Conservation (phyloP, 129 eudicot genomes). For the Deinandra increscens region DNA sequence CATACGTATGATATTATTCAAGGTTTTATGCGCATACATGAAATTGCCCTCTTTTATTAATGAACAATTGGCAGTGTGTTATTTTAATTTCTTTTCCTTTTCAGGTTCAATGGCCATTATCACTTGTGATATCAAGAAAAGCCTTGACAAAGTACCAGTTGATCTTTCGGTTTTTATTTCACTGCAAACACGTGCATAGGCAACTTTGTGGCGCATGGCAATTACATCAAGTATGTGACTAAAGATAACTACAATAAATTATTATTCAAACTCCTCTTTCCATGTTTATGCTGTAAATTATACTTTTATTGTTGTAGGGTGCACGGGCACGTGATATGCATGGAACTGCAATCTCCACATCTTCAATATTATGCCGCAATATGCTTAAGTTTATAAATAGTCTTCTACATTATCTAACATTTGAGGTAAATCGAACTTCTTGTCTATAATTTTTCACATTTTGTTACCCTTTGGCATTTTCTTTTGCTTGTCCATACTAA, state of each 20-base stretch:
- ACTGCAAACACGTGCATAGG: conserved; percentile 86
- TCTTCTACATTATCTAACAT: conserved; percentile 91
- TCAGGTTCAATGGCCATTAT: conserved; percentile 96
- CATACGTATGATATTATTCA: background rate
- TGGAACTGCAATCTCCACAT: conserved; percentile 84
- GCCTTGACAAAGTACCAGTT: conserved; percentile 92
- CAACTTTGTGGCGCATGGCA: conserved; percentile 99
- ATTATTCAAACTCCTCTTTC: background rate
- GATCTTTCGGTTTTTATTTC: conserved; percentile 82
- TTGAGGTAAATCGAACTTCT: conserved; percentile 61
- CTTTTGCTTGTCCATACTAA: conserved; percentile 8
- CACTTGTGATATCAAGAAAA: conserved; percentile 88
- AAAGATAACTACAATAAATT: conserved; percentile 4
- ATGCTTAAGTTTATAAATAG: conserved; percentile 94
- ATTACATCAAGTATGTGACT: conserved; percentile 74
- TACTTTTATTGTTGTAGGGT: conserved; percentile 52
- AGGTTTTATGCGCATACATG: background rate
- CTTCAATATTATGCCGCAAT: conserved; percentile 86
- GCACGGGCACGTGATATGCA: conserved; percentile 82
- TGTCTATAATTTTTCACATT: conserved; percentile 1
- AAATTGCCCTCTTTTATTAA: background rate
- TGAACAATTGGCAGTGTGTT: background rate
- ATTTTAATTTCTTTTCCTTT: background rate
- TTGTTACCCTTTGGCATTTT: background rate
- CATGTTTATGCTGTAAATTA: conserved; percentile 4